Evolutionary conservation across 345 rosid genomes (phyloP).

Genomic region (Lepidium didymum): DNA sequence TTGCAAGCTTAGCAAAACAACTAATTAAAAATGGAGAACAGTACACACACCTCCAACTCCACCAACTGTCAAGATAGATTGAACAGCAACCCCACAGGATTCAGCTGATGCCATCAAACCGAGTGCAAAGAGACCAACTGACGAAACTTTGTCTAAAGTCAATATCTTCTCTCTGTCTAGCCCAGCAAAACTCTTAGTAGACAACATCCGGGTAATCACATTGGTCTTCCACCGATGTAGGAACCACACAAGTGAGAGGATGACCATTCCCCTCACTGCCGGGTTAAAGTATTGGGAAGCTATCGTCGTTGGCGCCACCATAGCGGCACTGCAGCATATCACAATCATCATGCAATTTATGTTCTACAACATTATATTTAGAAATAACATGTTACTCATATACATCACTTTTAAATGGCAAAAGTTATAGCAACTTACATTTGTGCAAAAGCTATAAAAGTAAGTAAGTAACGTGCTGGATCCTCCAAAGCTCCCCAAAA

Average conservation of each 20-base stretch:
- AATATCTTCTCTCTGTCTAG: slow-evolving; percentile 57
- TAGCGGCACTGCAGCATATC: slow-evolving; percentile 47
- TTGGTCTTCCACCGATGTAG: slow-evolving; percentile 81
- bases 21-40: background rate
- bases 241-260: slow-evolving; percentile 85
- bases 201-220: slow-evolving; percentile 48
- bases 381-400: background rate
- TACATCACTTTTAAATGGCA: background rate
- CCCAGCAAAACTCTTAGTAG: slow-evolving; percentile 36
- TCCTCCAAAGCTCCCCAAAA: slow-evolving; percentile 91
- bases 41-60: slow-evolving; percentile 77
- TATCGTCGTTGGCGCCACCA: slow-evolving; percentile 86
- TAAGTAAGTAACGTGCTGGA: slow-evolving; percentile 68
- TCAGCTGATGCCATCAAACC: slow-evolving; percentile 86
- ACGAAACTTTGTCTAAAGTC: slow-evolving; percentile 71
- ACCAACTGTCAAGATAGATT: slow-evolving; percentile 86
- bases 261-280: slow-evolving; percentile 65
- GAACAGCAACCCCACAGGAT: slow-evolving; percentile 97
- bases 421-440: slow-evolving; percentile 41
- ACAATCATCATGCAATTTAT: background rate
- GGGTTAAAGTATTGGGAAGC: slow-evolving; percentile 65
- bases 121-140: slow-evolving; percentile 69
- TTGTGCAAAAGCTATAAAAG: slow-evolving; percentile 79
- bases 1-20: background rate
- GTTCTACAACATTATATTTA: background rate